Conservation (phyloP, 179 eudicot genomes). For the Nepenthes alata region DNA sequence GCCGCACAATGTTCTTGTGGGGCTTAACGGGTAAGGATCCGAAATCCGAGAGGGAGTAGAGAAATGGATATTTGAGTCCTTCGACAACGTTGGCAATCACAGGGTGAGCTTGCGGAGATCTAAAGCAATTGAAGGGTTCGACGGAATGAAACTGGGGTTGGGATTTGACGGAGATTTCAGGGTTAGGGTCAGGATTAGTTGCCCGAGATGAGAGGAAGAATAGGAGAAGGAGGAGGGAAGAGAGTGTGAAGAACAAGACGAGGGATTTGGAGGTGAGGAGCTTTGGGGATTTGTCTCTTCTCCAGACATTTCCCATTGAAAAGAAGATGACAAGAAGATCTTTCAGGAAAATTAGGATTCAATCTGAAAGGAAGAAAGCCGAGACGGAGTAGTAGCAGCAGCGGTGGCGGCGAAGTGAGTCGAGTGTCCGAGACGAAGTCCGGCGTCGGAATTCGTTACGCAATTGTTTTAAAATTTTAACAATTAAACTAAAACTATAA, state of each 20-base stretch:
- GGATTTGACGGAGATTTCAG: slow-evolving; percentile 15
- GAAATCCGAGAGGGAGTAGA: slow-evolving; percentile 63
- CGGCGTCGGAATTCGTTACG: no score
- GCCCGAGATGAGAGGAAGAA: slow-evolving; percentile 30
- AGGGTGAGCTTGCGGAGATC: slow-evolving; percentile 70
- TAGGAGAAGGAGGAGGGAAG: slow-evolving; percentile 48
- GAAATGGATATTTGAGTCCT: slow-evolving; percentile 59
- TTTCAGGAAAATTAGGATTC: no score
- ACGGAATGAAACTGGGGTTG: slow-evolving; percentile 14
- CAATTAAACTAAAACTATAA: no score
- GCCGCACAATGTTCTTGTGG: slow-evolving; percentile 70
- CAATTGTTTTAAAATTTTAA: no score
- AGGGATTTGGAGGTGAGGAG: slow-evolving; percentile 32
- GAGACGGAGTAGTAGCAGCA: no score
- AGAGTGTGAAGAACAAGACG: slow-evolving; percentile 34
- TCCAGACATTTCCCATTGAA: slow-evolving; percentile 81
- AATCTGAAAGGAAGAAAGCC: no score
- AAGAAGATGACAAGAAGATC: background rate
- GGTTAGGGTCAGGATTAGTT: slow-evolving; percentile 21
- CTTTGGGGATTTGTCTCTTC: slow-evolving; percentile 44
- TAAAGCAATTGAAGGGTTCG: slow-evolving; percentile 62
- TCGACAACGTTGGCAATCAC: slow-evolving; percentile 69
- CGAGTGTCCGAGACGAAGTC: no score
- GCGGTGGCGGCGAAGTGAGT: no score
- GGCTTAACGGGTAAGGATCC: slow-evolving; percentile 79